Conservation (phyloP, 192 early-diverging fungal species). For the Backusella tarrabulga region DNA sequence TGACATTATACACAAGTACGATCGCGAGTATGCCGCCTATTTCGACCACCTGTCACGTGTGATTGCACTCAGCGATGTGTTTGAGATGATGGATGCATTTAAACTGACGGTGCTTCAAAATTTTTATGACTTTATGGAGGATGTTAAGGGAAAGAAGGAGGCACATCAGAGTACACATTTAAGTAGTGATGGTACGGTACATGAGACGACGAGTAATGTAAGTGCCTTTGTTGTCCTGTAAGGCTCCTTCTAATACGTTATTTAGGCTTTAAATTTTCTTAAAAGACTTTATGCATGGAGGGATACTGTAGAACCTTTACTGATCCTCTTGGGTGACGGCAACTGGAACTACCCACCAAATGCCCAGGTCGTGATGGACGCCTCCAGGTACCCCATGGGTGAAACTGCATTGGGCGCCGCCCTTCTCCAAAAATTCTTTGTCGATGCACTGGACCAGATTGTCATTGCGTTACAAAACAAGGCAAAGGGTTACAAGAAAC, state of each 20-base stretch:
- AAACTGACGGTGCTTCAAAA: conserved; percentile 51
- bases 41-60: conserved; percentile 48
- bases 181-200: conserved; percentile 79
- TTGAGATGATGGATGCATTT: conserved; percentile 35
- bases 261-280: conserved; percentile 60
- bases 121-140: conserved; percentile 69
- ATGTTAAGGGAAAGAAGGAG: conserved; percentile 60
- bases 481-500: conserved; percentile 70
- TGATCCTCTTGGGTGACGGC: conserved; percentile 53
- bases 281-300: conserved; percentile 57
- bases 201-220: conserved; percentile 80
- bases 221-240: conserved; percentile 19
- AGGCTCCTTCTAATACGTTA: neutral
- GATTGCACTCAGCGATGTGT: conserved; percentile 19
- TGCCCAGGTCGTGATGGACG: neutral
- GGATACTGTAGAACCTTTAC: conserved; percentile 55
- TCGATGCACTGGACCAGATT: conserved; percentile 59
- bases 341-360: conserved; percentile 49
- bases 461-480: conserved; percentile 63
- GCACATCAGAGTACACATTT: conserved; percentile 43
- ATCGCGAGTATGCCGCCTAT: conserved; percentile 28
- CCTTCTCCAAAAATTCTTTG: conserved; percentile 31
- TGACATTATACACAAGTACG: conserved; percentile 58
- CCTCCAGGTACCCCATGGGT: neutral
- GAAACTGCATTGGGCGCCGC: conserved; percentile 19